Evolutionary conservation across 495 filamentous ascomycete species (phyloP).

Genomic region (Lepraria neglecta): DNA sequence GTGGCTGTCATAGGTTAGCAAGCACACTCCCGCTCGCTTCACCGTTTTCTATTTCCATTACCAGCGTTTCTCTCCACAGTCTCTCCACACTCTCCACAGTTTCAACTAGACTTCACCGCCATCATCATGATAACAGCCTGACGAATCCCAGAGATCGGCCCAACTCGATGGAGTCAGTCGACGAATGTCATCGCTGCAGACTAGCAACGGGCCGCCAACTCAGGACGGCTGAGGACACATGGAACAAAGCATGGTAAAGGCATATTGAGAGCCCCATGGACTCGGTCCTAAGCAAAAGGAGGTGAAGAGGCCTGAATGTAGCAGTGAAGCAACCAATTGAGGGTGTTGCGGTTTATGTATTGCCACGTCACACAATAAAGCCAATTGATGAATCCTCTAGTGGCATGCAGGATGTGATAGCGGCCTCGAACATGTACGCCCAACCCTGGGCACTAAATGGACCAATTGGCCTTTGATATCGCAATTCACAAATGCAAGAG

Average conservation of each 20-base stretch:
- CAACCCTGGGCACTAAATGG: not conserved
- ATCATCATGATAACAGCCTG: not conserved
- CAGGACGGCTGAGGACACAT: not conserved
- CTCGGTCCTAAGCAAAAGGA: too few relatives aligned
- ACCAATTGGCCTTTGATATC: not conserved
- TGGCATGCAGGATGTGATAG: constrained; percentile 3
- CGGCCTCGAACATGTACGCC: not conserved
- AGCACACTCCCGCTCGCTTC: too few relatives aligned
- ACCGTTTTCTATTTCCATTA: too few relatives aligned
- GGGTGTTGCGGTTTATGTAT: not conserved
- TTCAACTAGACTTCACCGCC: not conserved
- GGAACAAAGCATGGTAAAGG: not conserved
- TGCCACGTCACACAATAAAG: constrained; percentile 14
- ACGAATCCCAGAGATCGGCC: not conserved
- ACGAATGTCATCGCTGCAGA: not conserved
- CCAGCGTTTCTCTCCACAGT: too few relatives aligned
- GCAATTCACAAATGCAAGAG: too few relatives aligned
- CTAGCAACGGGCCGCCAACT: constrained; percentile 5
- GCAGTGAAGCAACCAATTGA: not conserved
- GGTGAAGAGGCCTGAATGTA: not conserved
- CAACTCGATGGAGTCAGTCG: not conserved
- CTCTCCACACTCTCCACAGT: too few relatives aligned
- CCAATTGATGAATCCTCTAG: constrained; percentile 11
- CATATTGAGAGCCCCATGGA: not conserved
- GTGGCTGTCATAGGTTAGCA: too few relatives aligned